phyloP scores from a whole-genome alignment of 306 rosid species.

The Inga laurina region DNA sequence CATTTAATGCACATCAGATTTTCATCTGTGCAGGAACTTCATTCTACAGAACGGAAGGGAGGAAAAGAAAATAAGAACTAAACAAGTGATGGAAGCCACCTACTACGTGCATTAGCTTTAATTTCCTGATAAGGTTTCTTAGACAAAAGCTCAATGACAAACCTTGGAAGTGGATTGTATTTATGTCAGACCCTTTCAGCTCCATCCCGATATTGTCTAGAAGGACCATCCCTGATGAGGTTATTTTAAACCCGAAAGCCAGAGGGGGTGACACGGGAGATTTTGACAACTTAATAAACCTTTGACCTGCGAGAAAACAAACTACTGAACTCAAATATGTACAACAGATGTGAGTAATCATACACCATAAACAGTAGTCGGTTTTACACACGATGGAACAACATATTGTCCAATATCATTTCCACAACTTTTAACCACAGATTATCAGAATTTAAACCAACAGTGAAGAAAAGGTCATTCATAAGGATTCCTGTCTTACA shows the following conservation, averaged over 20 bases:
- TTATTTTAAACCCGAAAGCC: constrained; percentile 74
- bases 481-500: neutral
- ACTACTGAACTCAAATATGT: constrained; percentile 20
- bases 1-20: constrained; percentile 4
- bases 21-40: constrained; percentile 18
- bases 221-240: constrained; percentile 69
- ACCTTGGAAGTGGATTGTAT: constrained; percentile 80
- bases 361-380: neutral
- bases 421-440: neutral
- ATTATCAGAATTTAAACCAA: neutral
- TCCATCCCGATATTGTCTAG: constrained; percentile 65
- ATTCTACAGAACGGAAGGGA: neutral
- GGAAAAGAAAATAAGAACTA: neutral
- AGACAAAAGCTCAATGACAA: constrained; percentile 43
- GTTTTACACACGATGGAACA: constrained; percentile 10
- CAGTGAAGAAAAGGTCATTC: constrained; percentile 12
- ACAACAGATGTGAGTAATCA: constrained; percentile 10
- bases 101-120: neutral
- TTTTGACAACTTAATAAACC: constrained; percentile 82
- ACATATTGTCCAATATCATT: neutral
- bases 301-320: constrained; percentile 59
- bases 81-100: neutral
- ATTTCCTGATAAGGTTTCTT: constrained; percentile 5
- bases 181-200: constrained; percentile 67
- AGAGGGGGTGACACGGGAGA: constrained; percentile 86